These are phyloP conservation scores for Exophiala sp. DNA, from an alignment of 2,329 filamentous ascomycete species.

Conservation along the genomic window DNA sequence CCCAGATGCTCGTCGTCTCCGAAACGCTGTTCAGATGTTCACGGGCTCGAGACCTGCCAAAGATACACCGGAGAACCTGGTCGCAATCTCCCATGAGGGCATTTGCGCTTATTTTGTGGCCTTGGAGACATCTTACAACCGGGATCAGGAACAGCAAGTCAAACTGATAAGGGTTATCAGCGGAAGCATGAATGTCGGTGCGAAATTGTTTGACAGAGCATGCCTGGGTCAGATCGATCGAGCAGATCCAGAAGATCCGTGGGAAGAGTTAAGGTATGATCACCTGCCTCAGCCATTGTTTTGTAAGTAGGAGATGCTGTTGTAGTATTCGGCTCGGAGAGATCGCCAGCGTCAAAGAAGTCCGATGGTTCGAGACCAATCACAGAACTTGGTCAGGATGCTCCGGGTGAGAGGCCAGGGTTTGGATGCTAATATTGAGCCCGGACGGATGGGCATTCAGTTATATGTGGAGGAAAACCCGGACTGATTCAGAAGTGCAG, in stretches of 20 bases:
- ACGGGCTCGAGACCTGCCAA: slow-evolving; percentile 21
- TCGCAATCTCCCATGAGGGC: slow-evolving; percentile 25
- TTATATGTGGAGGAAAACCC: too few species aligned
- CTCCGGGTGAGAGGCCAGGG: too few species aligned
- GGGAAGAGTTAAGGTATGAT: slow-evolving; percentile 16
- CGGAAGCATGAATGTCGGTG: slow-evolving; percentile 20
- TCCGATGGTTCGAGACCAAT: not conserved
- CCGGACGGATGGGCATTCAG: not conserved
- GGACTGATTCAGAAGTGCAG: not conserved
- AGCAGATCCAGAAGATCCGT: slow-evolving; percentile 17
- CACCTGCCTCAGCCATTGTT: slow-evolving; percentile 17
- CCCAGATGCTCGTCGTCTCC: slow-evolving; percentile 22
- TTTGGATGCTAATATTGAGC: not conserved
- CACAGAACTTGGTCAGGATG: not conserved
- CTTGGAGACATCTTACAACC: slow-evolving; percentile 14
- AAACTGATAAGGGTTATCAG: slow-evolving; percentile 20
- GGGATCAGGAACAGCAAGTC: slow-evolving; percentile 11
- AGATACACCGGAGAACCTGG: slow-evolving; percentile 22
- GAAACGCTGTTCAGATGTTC: slow-evolving; percentile 24
- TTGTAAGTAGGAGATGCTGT: slow-evolving; percentile 4
- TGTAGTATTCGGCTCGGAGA: not conserved
- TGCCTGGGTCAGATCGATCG: slow-evolving; percentile 9
- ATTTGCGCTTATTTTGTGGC: slow-evolving; percentile 25
- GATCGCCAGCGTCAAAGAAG: not conserved
- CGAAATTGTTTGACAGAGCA: slow-evolving; percentile 22